Conservation (phyloP, 176 grass and related monocot species). For the Aegilops bicornis region DNA sequence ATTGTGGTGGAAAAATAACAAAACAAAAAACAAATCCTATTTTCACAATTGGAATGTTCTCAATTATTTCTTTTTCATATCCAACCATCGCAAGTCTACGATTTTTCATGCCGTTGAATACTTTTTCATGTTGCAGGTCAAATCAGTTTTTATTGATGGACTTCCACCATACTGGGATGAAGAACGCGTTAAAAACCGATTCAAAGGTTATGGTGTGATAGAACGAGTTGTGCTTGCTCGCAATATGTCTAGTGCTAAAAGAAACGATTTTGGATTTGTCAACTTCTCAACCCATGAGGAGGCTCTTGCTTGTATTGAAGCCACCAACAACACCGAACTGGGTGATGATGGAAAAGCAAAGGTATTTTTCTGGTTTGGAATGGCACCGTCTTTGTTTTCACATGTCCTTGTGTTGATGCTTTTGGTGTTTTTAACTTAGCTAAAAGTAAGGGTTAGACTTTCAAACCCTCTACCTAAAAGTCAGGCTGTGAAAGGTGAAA, state of each 20-base stretch:
- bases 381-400: background rate
- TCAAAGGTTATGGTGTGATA: conserved; percentile 63
- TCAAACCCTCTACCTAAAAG: conserved; percentile 60
- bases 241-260: conserved; percentile 77
- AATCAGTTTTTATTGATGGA: conserved; percentile 69
- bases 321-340: conserved; percentile 55
- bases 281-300: conserved; percentile 69
- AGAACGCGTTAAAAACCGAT: conserved; percentile 60
- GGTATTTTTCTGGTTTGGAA: conserved; percentile 42
- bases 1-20: background rate
- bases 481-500: conserved; percentile 56
- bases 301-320: conserved; percentile 62
- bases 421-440: conserved; percentile 23
- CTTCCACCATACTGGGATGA: conserved; percentile 80
- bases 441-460: conserved; percentile 59
- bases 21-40: background rate
- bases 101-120: background rate
- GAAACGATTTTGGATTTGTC: conserved; percentile 84
- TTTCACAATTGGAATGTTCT: background rate
- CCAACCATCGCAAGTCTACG: background rate
- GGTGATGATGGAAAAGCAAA: conserved; percentile 58
- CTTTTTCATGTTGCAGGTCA: conserved; percentile 46
- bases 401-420: background rate
- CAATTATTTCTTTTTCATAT: background rate
- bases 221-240: conserved; percentile 74